phyloP scores from a whole-genome alignment of 768 basidiomycete genomes.

The Lactarius evosmus region DNA sequence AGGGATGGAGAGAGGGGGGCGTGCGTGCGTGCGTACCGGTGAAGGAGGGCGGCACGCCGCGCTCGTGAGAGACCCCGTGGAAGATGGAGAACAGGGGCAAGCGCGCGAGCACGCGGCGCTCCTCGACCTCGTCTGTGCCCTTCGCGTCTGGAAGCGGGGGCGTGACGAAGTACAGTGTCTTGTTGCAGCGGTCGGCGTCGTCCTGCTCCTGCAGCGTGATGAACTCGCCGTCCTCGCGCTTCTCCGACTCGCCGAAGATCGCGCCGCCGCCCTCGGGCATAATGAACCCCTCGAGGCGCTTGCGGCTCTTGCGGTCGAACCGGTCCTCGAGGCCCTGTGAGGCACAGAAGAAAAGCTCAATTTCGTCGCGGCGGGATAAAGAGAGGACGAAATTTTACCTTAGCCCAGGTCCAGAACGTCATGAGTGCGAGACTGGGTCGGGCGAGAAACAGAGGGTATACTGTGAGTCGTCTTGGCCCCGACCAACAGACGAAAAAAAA shows the following conservation, averaged over 20 bases:
- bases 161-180: constrained; percentile 19
- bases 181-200: not conserved
- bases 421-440: constrained; percentile 42
- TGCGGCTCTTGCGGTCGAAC: constrained; percentile 56
- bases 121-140: constrained; percentile 6
- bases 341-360: not conserved
- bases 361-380: not conserved
- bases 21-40: constrained; percentile 36
- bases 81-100: constrained; percentile 24
- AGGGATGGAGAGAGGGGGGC: constrained; percentile 1
- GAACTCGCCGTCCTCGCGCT: not conserved
- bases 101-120: constrained; percentile 15
- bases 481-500: not conserved
- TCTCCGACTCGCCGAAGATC: constrained; percentile 11
- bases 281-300: constrained; percentile 55
- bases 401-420: constrained; percentile 67
- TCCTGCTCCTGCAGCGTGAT: not conserved
- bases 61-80: constrained; percentile 23
- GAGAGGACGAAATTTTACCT: constrained; percentile 32
- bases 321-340: constrained; percentile 50
- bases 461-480: not conserved
- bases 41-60: constrained; percentile 53
- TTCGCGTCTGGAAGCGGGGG: not conserved
- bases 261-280: constrained; percentile 31
- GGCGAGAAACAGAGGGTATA: not conserved